Base-by-base conservation (phyloP, 1,284 basidiomycete genomes). In the Cryptococcus sp. region DNA sequence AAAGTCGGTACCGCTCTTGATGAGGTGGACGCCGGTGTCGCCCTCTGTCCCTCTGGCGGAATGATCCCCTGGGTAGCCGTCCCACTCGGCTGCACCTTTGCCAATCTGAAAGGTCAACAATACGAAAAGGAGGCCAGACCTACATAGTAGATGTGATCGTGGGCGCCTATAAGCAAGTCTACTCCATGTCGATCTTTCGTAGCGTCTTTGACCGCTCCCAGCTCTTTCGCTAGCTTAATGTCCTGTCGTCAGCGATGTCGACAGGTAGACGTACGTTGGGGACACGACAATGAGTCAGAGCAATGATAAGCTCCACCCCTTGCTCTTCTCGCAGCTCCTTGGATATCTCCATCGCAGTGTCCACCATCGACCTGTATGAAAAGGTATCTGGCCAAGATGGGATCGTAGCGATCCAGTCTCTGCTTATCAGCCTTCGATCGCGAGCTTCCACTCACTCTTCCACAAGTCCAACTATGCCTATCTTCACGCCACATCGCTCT, bases 1-100 rank as follows among this genome's bases (percentile, higher is more conserved):
- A 68, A 95, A 95, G 71, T 95, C 90, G 5, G 86, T 88, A 5
- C 91, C 91, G 56, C 86, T 89, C 70, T 95, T 95, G 57, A 74
- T 71, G n/a, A 92, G 55, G 9, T 84, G 71, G 36, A 87, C 82
- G 3, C 85, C 86, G 2, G 80, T 61, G 65, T 94, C 91, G 14
- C 76, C 77, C 62, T 87, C 84, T 2, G 83, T 82, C 11, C 89
- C 90, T 2, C 87, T 78, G 12, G 80, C 78, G 5, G 76, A 69
- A 35, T 78, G 67, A 0, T 74, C 73, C 18, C 79, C 71, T 51
- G 86, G 79, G 52, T 82, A 85, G 34, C 80, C 81, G 24, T 87
- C 79, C 87, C 87, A 94, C 3, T 74, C 66, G 18, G 76, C 77
- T 1, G 84, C 80, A 3, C 89, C 91, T 60, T 80, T 83, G 11